Percentiles rank a stretch among this genome's conserved stretches.
Evolutionary conservation across 495 filamentous ascomycete genomes (phyloP).

Genomic region (Trichoderma virens): DNA sequence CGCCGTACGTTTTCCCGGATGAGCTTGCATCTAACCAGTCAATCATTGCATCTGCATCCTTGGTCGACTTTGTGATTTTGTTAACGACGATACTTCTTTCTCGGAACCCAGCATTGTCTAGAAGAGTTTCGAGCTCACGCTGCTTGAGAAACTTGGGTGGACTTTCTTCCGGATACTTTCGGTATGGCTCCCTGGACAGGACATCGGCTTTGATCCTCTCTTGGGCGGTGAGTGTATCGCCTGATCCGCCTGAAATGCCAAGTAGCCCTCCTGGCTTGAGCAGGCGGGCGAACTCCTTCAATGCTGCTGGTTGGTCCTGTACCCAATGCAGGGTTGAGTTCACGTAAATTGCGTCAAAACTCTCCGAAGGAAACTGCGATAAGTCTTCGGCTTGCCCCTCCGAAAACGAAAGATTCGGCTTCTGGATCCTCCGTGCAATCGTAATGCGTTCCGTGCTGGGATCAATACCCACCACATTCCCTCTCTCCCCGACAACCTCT

Average conservation of each 20-base stretch:
- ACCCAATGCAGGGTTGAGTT: conserved; percentile 19
- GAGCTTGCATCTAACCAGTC: conserved; percentile 19
- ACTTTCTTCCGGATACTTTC: background rate
- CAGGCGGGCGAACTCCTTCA: too few relatives aligned
- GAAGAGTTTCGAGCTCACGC: background rate
- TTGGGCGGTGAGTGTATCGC: too few relatives aligned
- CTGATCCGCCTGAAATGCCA: too few relatives aligned
- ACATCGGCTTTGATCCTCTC: too few relatives aligned
- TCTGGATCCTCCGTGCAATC: conserved; percentile 4
- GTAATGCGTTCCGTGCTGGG: conserved; percentile 15
- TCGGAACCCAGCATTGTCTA: background rate
- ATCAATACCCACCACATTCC: conserved; percentile 15
- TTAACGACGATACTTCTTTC: background rate
- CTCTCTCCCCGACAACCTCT: conserved; percentile 11
- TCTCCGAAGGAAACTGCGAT: conserved; percentile 12
- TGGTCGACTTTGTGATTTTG: background rate
- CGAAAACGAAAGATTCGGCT: conserved; percentile 11
- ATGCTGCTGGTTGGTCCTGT: conserved; percentile 11
- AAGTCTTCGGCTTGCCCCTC: conserved; percentile 16
- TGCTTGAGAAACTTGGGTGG: background rate
- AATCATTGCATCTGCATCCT: conserved; percentile 13
- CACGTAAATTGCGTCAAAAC: conserved; percentile 16
- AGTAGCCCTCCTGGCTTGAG: too few relatives aligned
- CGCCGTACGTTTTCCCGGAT: conserved; percentile 18
- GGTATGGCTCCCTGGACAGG: too few relatives aligned